Percentiles rank a stretch among this genome's conserved stretches.
Evolutionary conservation across 192 early-diverging fungal species (phyloP).

Genomic region (Phlyctochytrium arcticum): DNA sequence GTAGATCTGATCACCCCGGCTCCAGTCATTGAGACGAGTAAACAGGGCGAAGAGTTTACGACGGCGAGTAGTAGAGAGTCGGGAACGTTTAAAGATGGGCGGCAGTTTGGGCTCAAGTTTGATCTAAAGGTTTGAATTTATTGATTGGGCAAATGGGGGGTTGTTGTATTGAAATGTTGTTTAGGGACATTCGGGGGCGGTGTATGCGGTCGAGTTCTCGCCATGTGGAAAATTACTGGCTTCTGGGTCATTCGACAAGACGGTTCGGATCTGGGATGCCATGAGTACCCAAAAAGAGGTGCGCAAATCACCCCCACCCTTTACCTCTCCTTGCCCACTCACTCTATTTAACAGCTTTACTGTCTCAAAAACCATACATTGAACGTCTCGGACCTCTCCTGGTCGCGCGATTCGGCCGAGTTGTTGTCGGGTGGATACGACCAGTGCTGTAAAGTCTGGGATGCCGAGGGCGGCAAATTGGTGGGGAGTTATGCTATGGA

Average conservation of each 20-base stretch:
- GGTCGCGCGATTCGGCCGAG: constrained; percentile 63
- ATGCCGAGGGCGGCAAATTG: constrained; percentile 63
- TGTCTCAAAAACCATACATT: constrained; percentile 71
- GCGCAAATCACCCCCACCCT: not conserved
- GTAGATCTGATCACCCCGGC: not conserved
- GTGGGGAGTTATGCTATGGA: constrained; percentile 62
- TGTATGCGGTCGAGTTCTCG: constrained; percentile 88
- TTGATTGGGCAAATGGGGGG: not conserved
- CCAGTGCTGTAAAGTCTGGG: constrained; percentile 78
- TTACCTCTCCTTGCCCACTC: not conserved
- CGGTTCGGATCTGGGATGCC: constrained; percentile 86
- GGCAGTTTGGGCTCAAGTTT: constrained; percentile 58
- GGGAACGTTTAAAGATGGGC: constrained; percentile 35
- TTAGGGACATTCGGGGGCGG: constrained; percentile 83
- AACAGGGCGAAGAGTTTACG: not conserved
- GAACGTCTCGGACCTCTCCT: constrained; percentile 75
- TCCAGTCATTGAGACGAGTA: not conserved
- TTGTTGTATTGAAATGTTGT: not conserved
- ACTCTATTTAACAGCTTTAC: constrained; percentile 40
- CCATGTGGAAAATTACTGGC: constrained; percentile 75
- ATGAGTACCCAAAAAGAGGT: constrained; percentile 65
- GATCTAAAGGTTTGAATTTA: constrained; percentile 55
- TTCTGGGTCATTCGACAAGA: constrained; percentile 93
- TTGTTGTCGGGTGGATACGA: constrained; percentile 76
- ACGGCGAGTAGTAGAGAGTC: not conserved